Percentiles rank a stretch among this genome's conserved stretches.
Conservation (phyloP, 1,284 basidiomycete genomes). For the Coniophora puteana region DNA sequence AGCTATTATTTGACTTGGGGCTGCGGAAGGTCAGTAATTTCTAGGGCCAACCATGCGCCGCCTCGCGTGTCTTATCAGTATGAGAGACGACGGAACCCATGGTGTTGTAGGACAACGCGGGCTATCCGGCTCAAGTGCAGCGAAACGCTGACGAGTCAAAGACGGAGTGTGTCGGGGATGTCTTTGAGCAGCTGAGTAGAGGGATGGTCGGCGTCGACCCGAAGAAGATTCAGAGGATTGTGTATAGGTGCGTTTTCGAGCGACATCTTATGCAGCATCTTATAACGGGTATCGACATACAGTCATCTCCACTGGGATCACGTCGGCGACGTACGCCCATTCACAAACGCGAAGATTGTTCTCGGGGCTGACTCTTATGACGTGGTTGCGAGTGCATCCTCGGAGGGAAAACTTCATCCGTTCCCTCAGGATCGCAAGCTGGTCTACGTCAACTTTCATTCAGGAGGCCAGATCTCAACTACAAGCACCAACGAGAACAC, state of each 20-base stretch:
- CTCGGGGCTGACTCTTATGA: slow-evolving; percentile 17
- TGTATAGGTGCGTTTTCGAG: slow-evolving; percentile 5
- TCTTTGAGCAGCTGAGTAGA: slow-evolving; percentile 4
- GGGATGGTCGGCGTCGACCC: neutral
- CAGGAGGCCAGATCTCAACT: neutral
- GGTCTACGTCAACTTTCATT: slow-evolving; percentile 3
- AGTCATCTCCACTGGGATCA: slow-evolving; percentile 33
- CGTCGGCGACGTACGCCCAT: slow-evolving; percentile 26
- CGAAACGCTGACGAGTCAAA: neutral
- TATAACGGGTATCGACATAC: neutral
- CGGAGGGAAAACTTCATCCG: slow-evolving; percentile 15
- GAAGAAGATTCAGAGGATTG: slow-evolving; percentile 1
- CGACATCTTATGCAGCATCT: neutral
- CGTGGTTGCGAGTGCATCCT: slow-evolving; percentile 18
- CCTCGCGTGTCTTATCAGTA: neutral
- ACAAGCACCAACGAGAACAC: neutral
- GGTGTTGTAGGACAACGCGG: no score
- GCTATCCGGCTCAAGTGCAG: slow-evolving; percentile 5
- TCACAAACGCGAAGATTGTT: slow-evolving; percentile 23
- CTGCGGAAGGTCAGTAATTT: slow-evolving; percentile 6
- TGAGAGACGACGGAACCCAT: slow-evolving; percentile 2
- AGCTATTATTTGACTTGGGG: slow-evolving; percentile 7
- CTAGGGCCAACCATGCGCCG: neutral
- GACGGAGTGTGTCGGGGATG: slow-evolving; percentile 3
- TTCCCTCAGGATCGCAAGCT: slow-evolving; percentile 1